A percentile compares a stretch with the other conserved stretches of the same genome.
Conservation (phyloP, 768 basidiomycete genomes). For the Boletellus ananiceps region DNA sequence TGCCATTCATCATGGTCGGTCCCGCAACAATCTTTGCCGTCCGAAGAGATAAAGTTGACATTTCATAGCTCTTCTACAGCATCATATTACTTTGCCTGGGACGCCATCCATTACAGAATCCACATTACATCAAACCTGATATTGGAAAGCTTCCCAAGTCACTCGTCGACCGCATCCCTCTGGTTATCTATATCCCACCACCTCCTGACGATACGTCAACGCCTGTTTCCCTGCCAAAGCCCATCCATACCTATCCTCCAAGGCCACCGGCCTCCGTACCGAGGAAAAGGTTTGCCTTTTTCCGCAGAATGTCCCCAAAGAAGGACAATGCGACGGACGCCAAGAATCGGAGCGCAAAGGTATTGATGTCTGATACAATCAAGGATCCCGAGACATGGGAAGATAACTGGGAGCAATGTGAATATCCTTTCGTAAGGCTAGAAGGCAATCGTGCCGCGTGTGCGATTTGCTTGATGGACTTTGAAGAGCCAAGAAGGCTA, state of each 20-base stretch:
- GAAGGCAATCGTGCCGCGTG: slow-evolving; percentile 82
- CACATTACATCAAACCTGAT: slow-evolving; percentile 70
- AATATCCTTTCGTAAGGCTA: slow-evolving; percentile 77
- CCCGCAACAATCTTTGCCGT: neutral
- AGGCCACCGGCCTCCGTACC: slow-evolving; percentile 30
- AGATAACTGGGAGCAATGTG: slow-evolving; percentile 69
- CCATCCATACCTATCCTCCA: slow-evolving; percentile 62
- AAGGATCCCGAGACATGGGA: slow-evolving; percentile 58
- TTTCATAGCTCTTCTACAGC: slow-evolving; percentile 66
- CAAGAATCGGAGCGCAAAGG: slow-evolving; percentile 16
- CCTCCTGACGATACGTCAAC: slow-evolving; percentile 49
- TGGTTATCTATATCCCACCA: slow-evolving; percentile 82
- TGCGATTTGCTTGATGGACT: slow-evolving; percentile 82
- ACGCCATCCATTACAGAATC: slow-evolving; percentile 73
- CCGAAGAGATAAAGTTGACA: slow-evolving; percentile 4
- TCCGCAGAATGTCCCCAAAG: slow-evolving; percentile 32
- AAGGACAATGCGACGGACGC: slow-evolving; percentile 16
- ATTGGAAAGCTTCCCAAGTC: slow-evolving; percentile 69
- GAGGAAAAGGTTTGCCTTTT: slow-evolving; percentile 52
- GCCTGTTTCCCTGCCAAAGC: slow-evolving; percentile 41
- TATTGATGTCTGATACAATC: slow-evolving; percentile 9
- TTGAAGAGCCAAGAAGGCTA: slow-evolving; percentile 60
- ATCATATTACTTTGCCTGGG: slow-evolving; percentile 75
- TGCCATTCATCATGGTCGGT: slow-evolving; percentile 75
- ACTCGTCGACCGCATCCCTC: slow-evolving; percentile 73